phyloP scores from a whole-genome alignment of 495 filamentous ascomycete genomes.

The Tirmania nivea region DNA sequence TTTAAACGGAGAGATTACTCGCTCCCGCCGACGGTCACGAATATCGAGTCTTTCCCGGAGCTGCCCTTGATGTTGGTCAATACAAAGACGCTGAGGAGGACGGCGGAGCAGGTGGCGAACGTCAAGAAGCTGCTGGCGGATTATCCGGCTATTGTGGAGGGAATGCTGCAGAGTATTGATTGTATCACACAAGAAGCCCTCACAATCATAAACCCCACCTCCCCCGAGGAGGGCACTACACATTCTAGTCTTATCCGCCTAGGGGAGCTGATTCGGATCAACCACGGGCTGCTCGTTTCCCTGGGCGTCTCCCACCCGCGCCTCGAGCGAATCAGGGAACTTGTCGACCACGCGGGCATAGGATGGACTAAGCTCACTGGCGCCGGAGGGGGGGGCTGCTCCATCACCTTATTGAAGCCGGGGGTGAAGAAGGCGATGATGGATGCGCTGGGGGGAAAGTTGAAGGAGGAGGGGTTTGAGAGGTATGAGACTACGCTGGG shows the following conservation, averaged over 20 bases:
- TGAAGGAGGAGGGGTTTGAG: slow-evolving; percentile 55
- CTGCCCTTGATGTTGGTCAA: slow-evolving; percentile 76
- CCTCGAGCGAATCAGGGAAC: slow-evolving; percentile 73
- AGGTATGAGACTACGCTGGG: slow-evolving; percentile 75
- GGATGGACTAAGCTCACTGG: slow-evolving; percentile 96
- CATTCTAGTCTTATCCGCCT: slow-evolving; percentile 37
- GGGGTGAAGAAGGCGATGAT: slow-evolving; percentile 25
- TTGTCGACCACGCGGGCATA: slow-evolving; percentile 73
- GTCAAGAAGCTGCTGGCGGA: slow-evolving; percentile 46
- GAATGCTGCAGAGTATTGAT: slow-evolving; percentile 65
- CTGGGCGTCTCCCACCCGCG: slow-evolving; percentile 86
- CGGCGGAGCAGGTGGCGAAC: slow-evolving; percentile 63
- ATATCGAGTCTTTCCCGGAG: slow-evolving; percentile 43
- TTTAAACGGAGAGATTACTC: slow-evolving; percentile 62
- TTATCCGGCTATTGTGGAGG: slow-evolving; percentile 50
- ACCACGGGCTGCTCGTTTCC: slow-evolving; percentile 72
- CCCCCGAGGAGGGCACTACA: slow-evolving; percentile 34
- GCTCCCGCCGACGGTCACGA: slow-evolving; percentile 51
- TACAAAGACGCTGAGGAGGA: slow-evolving; percentile 64
- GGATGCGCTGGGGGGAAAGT: slow-evolving; percentile 37
- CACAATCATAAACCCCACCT: slow-evolving; percentile 39
- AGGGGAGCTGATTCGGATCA: slow-evolving; percentile 73
- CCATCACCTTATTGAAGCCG: slow-evolving; percentile 71
- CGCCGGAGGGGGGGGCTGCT: slow-evolving; percentile 84
- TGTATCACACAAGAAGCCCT: slow-evolving; percentile 54